Evolutionary conservation across 192 early-diverging fungal genomes (phyloP).

Genomic region (Rhizophlyctis rosea): DNA sequence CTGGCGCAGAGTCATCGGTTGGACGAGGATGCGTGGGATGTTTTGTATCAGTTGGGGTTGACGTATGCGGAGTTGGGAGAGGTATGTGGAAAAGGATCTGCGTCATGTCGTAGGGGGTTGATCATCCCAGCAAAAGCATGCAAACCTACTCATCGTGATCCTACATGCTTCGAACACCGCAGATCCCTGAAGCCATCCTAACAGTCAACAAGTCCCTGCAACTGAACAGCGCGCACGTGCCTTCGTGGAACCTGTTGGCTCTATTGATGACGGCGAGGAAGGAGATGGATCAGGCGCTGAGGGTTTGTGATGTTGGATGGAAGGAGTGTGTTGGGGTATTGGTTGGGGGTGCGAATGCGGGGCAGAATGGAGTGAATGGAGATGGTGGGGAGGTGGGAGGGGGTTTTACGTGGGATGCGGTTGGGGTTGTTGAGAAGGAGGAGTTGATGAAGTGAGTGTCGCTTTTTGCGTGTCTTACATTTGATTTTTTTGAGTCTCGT

Average conservation of each 20-base stretch:
- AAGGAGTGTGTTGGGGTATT: conserved; percentile 32
- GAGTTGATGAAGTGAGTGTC: conserved; percentile 43
- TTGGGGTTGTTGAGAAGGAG: conserved; percentile 18
- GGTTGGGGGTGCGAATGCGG: neutral
- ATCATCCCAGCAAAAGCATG: neutral
- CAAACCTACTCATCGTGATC: no score
- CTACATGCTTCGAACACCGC: no score
- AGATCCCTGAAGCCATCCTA: conserved; percentile 43
- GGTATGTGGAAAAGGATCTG: conserved; percentile 25
- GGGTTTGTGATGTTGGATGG: conserved; percentile 43
- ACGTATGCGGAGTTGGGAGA: conserved; percentile 48
- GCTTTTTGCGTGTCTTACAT: neutral
- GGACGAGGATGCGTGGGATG: conserved; percentile 20
- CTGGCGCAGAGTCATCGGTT: conserved; percentile 18
- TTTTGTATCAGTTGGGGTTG: conserved; percentile 44
- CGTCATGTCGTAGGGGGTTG: conserved; percentile 3
- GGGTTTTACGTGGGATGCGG: neutral
- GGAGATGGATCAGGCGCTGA: conserved; percentile 36
- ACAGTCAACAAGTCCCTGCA: conserved; percentile 32
- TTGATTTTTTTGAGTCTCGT: neutral
- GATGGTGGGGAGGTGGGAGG: neutral
- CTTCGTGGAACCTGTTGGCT: conserved; percentile 49
- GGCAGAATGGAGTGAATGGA: neutral
- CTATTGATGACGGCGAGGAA: conserved; percentile 38
- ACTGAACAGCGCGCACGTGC: conserved; percentile 25